These are phyloP conservation scores for Daedalea quercina DNA, from an alignment of 768 basidiomycete genomes.

Conservation along the genomic window DNA sequence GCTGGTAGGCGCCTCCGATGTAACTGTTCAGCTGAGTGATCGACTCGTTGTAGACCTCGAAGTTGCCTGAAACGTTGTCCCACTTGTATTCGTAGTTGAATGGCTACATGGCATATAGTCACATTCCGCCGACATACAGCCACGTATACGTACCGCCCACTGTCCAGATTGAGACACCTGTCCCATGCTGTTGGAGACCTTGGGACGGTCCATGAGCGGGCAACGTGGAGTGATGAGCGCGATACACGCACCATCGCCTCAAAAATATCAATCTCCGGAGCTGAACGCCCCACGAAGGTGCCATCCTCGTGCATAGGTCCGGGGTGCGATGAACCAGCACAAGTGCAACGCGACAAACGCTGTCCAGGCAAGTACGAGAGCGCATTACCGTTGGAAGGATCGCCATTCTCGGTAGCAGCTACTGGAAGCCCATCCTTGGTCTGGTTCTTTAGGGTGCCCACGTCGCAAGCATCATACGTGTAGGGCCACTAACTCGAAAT, in stretches of 20 bases:
- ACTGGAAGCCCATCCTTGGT: slow-evolving; percentile 61
- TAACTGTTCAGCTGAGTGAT: slow-evolving; percentile 56
- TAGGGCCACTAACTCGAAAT: slow-evolving; percentile 61
- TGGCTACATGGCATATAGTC: slow-evolving; percentile 38
- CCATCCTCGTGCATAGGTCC: slow-evolving; percentile 74
- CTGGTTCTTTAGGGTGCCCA: slow-evolving; percentile 52
- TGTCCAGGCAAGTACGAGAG: slow-evolving; percentile 77
- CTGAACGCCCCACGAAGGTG: slow-evolving; percentile 70
- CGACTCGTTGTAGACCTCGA: slow-evolving; percentile 47
- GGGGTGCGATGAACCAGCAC: slow-evolving; percentile 74
- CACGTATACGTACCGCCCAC: slow-evolving; percentile 55
- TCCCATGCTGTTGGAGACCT: slow-evolving; percentile 28
- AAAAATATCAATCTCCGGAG: slow-evolving; percentile 89
- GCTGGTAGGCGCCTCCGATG: slow-evolving; percentile 74
- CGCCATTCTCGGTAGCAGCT: slow-evolving; percentile 57
- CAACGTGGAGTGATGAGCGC: slow-evolving; percentile 43
- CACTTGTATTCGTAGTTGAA: slow-evolving; percentile 71
- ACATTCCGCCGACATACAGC: not conserved
- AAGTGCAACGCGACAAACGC: slow-evolving; percentile 84
- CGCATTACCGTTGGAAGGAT: slow-evolving; percentile 31
- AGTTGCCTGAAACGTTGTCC: slow-evolving; percentile 57
- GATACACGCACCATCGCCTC: slow-evolving; percentile 60
- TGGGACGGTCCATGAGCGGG: too few species aligned
- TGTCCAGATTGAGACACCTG: slow-evolving; percentile 84
- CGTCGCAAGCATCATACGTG: slow-evolving; percentile 80